Evolutionary conservation across 2,329 filamentous ascomycete species (phyloP).

Genomic region (Beauveria australis): DNA sequence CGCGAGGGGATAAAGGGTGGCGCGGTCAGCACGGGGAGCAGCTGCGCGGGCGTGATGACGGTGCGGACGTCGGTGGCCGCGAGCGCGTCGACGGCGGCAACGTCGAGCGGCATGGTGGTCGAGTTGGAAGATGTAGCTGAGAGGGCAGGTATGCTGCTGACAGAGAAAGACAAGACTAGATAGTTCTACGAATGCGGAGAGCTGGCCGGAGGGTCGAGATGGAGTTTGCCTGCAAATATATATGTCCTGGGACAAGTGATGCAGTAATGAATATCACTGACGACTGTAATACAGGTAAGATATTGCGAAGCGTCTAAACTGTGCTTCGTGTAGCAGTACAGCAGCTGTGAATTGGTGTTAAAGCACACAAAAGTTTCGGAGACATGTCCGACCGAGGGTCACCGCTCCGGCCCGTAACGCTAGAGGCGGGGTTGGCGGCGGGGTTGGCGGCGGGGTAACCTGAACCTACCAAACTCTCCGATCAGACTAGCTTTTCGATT

Average conservation of each 20-base stretch:
- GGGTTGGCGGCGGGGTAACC: neutral
- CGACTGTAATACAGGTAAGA: neutral
- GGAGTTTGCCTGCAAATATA: neutral
- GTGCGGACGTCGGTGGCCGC: conserved; percentile 32
- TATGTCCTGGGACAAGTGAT: neutral
- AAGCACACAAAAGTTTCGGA: neutral
- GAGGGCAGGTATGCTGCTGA: neutral
- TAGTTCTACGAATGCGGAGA: neutral
- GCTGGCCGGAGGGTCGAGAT: neutral
- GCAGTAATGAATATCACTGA: neutral
- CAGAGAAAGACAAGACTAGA: too few relatives aligned
- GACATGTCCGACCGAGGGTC: neutral
- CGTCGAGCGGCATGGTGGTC: conserved; percentile 17
- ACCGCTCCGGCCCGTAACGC: neutral
- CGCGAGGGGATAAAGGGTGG: conserved; percentile 38
- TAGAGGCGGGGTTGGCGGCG: neutral
- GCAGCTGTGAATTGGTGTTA: neutral
- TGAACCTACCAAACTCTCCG: neutral
- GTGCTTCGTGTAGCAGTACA: too few relatives aligned
- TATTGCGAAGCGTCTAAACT: neutral
- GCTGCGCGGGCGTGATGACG: conserved; percentile 29
- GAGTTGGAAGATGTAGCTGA: neutral
- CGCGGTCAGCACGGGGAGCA: conserved; percentile 28
- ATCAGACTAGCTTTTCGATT: neutral
- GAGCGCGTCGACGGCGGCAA: conserved; percentile 27